Conservation (phyloP, 2,329 filamentous ascomycete species). For the Peltaster fructicola region DNA sequence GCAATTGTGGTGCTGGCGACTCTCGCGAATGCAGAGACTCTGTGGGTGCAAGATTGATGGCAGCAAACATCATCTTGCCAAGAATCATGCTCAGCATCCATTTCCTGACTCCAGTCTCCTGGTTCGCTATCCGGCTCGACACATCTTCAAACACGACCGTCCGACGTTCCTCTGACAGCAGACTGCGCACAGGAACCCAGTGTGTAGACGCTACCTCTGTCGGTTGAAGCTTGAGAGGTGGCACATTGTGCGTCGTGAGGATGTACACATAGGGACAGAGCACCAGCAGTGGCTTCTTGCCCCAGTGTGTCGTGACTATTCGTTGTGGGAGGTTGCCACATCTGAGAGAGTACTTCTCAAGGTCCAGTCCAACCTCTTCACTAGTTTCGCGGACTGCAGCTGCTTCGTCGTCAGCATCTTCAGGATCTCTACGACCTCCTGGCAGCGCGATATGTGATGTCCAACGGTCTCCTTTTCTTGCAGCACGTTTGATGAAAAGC, state of each 20-base stretch:
- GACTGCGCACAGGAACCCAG: constrained; percentile 47
- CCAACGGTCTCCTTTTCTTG: constrained; percentile 49
- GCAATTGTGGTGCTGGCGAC: constrained; percentile 9
- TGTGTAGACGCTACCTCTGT: constrained; percentile 51
- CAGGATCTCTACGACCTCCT: constrained; percentile 47
- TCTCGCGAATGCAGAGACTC: constrained; percentile 40
- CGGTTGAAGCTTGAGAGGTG: constrained; percentile 44
- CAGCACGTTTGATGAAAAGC: constrained; percentile 54
- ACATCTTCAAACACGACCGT: constrained; percentile 48
- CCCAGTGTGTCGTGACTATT: constrained; percentile 49
- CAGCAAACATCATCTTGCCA: constrained; percentile 51
- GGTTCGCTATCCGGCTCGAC: constrained; percentile 40
- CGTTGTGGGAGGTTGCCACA: constrained; percentile 49
- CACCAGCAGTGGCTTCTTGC: constrained; percentile 46
- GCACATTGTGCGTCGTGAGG: constrained; percentile 37
- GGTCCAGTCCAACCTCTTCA: constrained; percentile 47
- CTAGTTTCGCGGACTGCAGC: constrained; percentile 45
- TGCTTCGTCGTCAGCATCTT: constrained; percentile 43
- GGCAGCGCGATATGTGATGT: constrained; percentile 51
- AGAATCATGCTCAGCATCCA: constrained; percentile 38
- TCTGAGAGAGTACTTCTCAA: constrained; percentile 24
- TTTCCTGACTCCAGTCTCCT: constrained; percentile 36
- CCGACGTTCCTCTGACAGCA: constrained; percentile 42
- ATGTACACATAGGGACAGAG: constrained; percentile 53
- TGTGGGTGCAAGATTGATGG: constrained; percentile 43